Conservation (phyloP, 257 asterid species). For the Salvia rosmarinus region DNA sequence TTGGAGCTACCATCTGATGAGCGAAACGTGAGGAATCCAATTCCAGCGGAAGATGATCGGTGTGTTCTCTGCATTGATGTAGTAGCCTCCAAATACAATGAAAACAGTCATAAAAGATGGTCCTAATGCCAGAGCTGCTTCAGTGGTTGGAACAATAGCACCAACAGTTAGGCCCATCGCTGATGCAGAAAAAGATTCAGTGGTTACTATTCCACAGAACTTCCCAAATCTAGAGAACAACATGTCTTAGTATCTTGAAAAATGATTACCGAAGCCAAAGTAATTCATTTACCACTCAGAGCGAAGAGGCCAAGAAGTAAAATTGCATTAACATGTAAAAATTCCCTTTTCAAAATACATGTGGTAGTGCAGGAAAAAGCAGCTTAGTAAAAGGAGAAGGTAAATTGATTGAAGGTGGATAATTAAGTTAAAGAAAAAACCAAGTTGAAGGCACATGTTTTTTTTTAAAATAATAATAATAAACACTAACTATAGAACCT, state of each 20-base stretch:
- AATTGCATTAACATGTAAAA: too few relatives aligned
- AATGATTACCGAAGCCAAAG: too few relatives aligned
- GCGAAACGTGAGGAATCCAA: slow-evolving; percentile 95
- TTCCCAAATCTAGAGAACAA: slow-evolving; percentile 65
- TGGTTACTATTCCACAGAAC: slow-evolving; percentile 87
- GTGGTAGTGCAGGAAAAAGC: too few relatives aligned
- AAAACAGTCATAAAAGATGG: slow-evolving; percentile 97
- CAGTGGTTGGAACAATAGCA: slow-evolving; percentile 93
- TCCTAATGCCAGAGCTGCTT: slow-evolving; percentile 96
- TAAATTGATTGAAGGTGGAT: too few relatives aligned
- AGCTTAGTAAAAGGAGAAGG: too few relatives aligned
- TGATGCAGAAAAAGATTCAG: slow-evolving; percentile 93
- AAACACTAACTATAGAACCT: too few relatives aligned
- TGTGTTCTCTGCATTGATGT: slow-evolving; percentile 87
- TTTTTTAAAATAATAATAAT: too few relatives aligned
- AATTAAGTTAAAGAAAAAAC: too few relatives aligned
- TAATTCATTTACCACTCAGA: too few relatives aligned
- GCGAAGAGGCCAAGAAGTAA: too few relatives aligned
- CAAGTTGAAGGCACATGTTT: too few relatives aligned
- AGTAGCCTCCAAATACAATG: slow-evolving; percentile 96
- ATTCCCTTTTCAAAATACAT: too few relatives aligned
- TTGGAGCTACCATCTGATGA: slow-evolving; percentile 76
- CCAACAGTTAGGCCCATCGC: slow-evolving; percentile 99
- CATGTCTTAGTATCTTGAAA: slow-evolving; percentile 32
- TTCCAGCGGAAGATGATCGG: slow-evolving; percentile 94